phyloP scores from a whole-genome alignment of 73 alveolate species.

The Stentor coeruleus region DNA sequence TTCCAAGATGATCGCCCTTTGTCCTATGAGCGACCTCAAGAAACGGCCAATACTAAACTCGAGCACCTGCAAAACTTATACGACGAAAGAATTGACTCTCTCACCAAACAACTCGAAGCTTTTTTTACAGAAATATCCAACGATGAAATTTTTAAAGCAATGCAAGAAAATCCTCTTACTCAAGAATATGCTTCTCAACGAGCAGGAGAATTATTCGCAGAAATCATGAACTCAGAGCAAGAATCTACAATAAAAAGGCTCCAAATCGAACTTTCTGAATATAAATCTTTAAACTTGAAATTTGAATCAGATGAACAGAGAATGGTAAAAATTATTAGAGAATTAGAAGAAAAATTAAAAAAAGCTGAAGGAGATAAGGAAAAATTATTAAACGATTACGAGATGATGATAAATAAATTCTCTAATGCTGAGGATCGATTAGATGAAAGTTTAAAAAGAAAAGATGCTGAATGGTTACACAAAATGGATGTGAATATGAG shows the following conservation, averaged over 20 bases:
- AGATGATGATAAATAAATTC: too few species aligned
- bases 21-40: too few species aligned
- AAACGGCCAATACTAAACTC: too few species aligned
- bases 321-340: too few species aligned
- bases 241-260: neutral
- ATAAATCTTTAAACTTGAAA: too few species aligned
- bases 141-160: slow-evolving; percentile 7
- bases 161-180: neutral
- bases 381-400: neutral
- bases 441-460: neutral
- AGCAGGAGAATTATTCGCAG: neutral
- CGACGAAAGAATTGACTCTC: slow-evolving; percentile 10
- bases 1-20: too few species aligned
- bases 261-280: neutral
- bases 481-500: too few species aligned
- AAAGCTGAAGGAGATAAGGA: neutral
- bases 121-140: neutral
- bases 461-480: too few species aligned
- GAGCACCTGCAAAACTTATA: too few species aligned
- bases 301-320: neutral
- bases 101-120: neutral
- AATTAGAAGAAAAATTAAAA: neutral
- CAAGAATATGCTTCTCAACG: slow-evolving; percentile 6
- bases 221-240: neutral
- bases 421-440: too few species aligned